Base-by-base conservation (phyloP, 441 rosid species). In the Populus hybrid region DNA sequence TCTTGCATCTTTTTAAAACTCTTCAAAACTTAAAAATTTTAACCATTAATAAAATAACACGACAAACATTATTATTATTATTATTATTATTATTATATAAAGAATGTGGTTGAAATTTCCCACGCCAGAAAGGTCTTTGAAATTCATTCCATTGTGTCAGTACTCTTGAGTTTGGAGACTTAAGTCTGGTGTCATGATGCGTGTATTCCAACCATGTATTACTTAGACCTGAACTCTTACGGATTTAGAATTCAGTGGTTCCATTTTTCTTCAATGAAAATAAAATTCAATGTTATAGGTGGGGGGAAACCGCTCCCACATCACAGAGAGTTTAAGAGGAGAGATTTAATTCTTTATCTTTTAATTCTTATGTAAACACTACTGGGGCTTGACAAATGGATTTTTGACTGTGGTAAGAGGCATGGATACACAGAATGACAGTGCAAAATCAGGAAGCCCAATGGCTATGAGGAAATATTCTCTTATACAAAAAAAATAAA, bases 221-320 rank as follows among this genome's bases (percentile, higher is more conserved):
- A 38, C 38, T 16, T 4, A 1, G 63, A 74, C n/a, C 67, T 38
- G 35, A 38, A 11, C 40, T 6, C 28, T 64, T 16, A 9, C 34
- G 24, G n/a, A 18, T 21, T 74, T n/a, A 30, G 32, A 18, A 28
- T 72, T 74, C 23, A n/a, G 34, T 74, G 69, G 57, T 74, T 63
- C 68, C 63, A 16, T 42, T 7, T 21, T 73, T 24, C 69, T 67
- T 21, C 18, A 4, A 35, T 64, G 32, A 53, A 32, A 42, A 42
- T 14, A 38, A 12, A 53, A 18, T 10, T 42, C 19, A 70, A 36
- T 38, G 7, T 50, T 50, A 14, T 14, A 50, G n/a, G 6, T 50
- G 59, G 19, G 19, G 59, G 59, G 2, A 16, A 5, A 50, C 59
- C 19, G 19, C 59, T 1, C 59, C n/a, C 59, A 0, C 19, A 16